Evolutionary conservation across 306 rosid genomes (phyloP), one percentile per base, ranked within the genome.

Genomic region (Bauhinia variegata): DNA sequence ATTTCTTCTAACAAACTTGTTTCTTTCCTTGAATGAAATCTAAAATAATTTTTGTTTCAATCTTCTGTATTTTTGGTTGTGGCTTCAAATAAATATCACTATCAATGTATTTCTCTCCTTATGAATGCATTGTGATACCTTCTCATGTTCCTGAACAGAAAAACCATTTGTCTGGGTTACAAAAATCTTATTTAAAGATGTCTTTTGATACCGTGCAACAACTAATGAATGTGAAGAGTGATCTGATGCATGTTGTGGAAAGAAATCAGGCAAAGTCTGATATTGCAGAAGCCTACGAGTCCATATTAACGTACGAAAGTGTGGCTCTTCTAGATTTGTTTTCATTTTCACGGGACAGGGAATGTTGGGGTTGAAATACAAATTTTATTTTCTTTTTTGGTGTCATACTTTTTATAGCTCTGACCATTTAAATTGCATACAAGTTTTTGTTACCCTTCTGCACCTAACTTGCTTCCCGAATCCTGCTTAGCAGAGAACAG

Each of bases 101-200:
- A 31, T 64, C n/a, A 47, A 36, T 74, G 49, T 47, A 55, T 63
- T 16, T 49, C 10, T 49, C 14, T 80, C 61, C 74, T 58, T 4
- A 13, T 55, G 46, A 37, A 51, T 53, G 42, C 32, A 66, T 58
- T 74, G 76, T 86, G 62, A 84, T 68, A 48, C 65, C 16, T 43
- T 68, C 67, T 63, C 52, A 28, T 72, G 66, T 13, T 72, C 58
- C 36, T 77, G 23, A 54, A 74, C 96, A 92, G 98, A 92, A 89
- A 83, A 92, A 92, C 67, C 98, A 92, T 80, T 83, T 92, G 83
- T 92, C 98, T 64, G 98, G 98, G 56, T 84, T 92, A 64, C 69
- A 38, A 77, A 89, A 93, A 70, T 75, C 89, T 66, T 92, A 84
- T 80, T 73, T 92, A 68, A 89, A 83, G 87, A 76, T 92, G 62